These are phyloP conservation scores for Herpetomonas tarakana DNA, from an alignment of 208 protist genomes.

Conservation along the genomic window DNA sequence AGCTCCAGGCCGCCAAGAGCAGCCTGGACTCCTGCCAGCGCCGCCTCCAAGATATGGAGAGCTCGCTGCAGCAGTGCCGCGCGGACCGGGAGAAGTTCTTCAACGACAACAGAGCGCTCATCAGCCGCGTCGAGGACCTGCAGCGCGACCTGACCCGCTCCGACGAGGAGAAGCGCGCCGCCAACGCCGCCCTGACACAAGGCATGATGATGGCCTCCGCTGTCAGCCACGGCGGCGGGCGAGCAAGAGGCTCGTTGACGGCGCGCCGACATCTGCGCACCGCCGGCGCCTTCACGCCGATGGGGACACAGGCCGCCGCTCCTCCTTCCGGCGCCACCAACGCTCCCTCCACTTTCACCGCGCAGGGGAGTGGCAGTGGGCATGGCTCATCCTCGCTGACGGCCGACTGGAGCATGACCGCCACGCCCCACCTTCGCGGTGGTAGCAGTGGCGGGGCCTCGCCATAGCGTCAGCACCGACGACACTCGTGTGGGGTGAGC, in stretches of 20 bases:
- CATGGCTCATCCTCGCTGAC: too few relatives aligned
- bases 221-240: background rate
- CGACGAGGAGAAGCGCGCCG: slow-evolving; percentile 56
- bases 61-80: background rate
- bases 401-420: slow-evolving; percentile 12
- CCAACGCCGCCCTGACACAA: slow-evolving; percentile 51
- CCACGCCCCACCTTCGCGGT: slow-evolving; percentile 4
- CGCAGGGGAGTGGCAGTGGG: too few relatives aligned
- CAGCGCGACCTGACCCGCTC: slow-evolving; percentile 50
- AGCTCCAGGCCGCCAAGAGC: slow-evolving; percentile 15
- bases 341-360: background rate
- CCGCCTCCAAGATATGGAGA: background rate
- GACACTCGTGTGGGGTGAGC: too few relatives aligned
- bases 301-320: too few relatives aligned
- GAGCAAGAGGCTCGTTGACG: background rate
- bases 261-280: background rate
- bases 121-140: slow-evolving; percentile 48
- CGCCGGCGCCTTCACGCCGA: background rate
- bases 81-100: slow-evolving; percentile 45
- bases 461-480: too few relatives aligned
- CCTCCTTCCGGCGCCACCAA: background rate
- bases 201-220: slow-evolving; percentile 28
- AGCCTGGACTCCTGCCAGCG: slow-evolving; percentile 1
- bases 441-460: too few relatives aligned
- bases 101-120: slow-evolving; percentile 56